These are phyloP conservation scores for Neofusicoccum parvum DNA, from an alignment of 2,329 filamentous ascomycete genomes.

Conservation along the genomic window DNA sequence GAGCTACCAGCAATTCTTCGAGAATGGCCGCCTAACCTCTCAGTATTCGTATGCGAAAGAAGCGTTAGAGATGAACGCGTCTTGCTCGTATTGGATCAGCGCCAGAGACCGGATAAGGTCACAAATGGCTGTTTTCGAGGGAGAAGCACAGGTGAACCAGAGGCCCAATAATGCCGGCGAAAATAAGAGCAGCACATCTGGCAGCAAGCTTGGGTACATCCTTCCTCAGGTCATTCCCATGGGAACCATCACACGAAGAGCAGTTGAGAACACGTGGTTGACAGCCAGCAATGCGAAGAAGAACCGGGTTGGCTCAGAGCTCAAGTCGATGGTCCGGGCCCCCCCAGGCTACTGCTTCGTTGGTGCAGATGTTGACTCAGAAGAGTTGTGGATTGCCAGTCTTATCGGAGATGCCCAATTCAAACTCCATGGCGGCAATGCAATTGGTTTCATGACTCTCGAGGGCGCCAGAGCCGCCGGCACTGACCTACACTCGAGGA, in stretches of 20 bases:
- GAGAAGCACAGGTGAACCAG: constrained; percentile 50
- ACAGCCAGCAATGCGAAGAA: constrained; percentile 96
- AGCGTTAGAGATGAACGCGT: constrained; percentile 96
- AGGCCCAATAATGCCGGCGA: constrained; percentile 28
- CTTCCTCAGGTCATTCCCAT: constrained; percentile 95
- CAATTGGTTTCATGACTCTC: constrained; percentile 97
- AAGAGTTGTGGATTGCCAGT: constrained; percentile 98
- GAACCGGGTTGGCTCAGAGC: constrained; percentile 92
- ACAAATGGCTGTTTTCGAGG: constrained; percentile 91
- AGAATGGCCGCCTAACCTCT: constrained; percentile 82
- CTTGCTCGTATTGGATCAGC: constrained; percentile 98
- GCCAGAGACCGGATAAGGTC: constrained; percentile 88
- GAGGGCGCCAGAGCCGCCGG: constrained; percentile 94
- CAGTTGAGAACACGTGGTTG: constrained; percentile 97
- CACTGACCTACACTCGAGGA: constrained; percentile 92
- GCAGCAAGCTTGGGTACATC: constrained; percentile 71
- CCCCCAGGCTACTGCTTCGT: constrained; percentile 91
- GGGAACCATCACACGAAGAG: constrained; percentile 92
- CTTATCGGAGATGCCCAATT: constrained; percentile 94
- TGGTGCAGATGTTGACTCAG: constrained; percentile 94
- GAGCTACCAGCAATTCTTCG: constrained; percentile 86
- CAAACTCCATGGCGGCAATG: constrained; percentile 91
- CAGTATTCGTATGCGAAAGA: constrained; percentile 90
- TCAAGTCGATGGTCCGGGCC: constrained; percentile 95
- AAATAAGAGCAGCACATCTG: constrained; percentile 25